Conservation (phyloP, 768 basidiomycete genomes). For the Piloderma croceum region DNA sequence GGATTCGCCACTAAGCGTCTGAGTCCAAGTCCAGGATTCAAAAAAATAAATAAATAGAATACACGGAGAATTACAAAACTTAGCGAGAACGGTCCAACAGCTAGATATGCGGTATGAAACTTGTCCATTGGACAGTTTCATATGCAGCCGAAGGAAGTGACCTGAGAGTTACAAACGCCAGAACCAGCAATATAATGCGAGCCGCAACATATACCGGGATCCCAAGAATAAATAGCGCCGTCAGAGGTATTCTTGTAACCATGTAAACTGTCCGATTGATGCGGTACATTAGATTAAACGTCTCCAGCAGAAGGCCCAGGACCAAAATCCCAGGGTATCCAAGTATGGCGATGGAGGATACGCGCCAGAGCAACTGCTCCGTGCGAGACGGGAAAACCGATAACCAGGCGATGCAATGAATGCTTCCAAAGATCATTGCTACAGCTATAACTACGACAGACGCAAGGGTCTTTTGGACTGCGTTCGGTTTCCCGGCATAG, state of each 20-base stretch:
- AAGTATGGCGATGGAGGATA: conserved; percentile 10
- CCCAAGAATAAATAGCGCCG: neutral
- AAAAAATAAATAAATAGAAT: too few relatives aligned
- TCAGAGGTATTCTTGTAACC: too few relatives aligned
- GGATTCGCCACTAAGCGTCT: too few relatives aligned
- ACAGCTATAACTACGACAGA: neutral
- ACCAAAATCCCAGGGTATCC: conserved; percentile 5
- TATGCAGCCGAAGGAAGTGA: conserved; percentile 5
- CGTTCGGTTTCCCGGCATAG: neutral
- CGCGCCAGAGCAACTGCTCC: conserved; percentile 18
- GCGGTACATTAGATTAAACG: too few relatives aligned
- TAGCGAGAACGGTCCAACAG: neutral
- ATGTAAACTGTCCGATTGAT: too few relatives aligned
- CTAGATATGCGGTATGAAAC: conserved; percentile 13
- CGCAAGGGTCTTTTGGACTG: neutral
- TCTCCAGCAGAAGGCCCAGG: too few relatives aligned
- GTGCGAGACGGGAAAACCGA: conserved; percentile 14
- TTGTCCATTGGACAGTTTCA: conserved; percentile 14
- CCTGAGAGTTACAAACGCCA: conserved; percentile 10
- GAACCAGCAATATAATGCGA: conserved; percentile 9
- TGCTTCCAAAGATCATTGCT: conserved; percentile 19
- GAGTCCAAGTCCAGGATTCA: too few relatives aligned
- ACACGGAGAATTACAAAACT: too few relatives aligned
- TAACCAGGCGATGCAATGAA: conserved; percentile 24
- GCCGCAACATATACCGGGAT: conserved; percentile 7